Evolutionary conservation across 495 filamentous ascomycete species (phyloP), one percentile per base, ranked within the genome.

Genomic region (Penicillium malachiteum): DNA sequence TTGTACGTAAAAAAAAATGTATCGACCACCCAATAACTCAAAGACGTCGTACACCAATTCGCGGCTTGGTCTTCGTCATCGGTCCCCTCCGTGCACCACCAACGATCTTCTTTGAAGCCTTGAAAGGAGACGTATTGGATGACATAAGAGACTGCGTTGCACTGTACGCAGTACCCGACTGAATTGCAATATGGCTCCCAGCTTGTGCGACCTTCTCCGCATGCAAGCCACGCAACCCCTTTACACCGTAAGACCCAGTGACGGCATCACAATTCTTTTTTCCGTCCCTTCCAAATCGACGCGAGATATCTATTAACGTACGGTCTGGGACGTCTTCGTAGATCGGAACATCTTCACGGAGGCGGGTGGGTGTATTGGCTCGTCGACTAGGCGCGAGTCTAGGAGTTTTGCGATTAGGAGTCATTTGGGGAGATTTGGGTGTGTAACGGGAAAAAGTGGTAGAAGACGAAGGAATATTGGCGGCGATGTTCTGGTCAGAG

Each of bases 401-500:
- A 7, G 66, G 65, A 1, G 65, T 69, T 58, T 71, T 74, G 32
- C 66, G 57, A 31, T 61, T 52, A 3, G 63, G 64, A 7, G 62
- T 64, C 46, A 39, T 26, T 30, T 57, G 42, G 0, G 41, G 54
- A 7, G 42, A 30, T 10, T 46, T 31, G 9, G 39, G 39, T 0
- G 16, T n/a, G 14, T 14, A 16, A 0, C 32, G 50, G 13, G 50
- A 52, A 30, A 41, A 41, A 55, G 52, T 54, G 35, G 26, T n/a
- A 13, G 26, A 5, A 9, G 43, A 46, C 6, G 39, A 17, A 17
- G n/a, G n/a, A 41, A n/a, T n/a, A 11, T 41, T 78, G 11, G 73
- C 75, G 16, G 65, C 62, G 42, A 79, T 76, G 43, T 79, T 80
- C 54, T 69, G 59, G 35, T 77, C 74, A 0, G 77, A 77, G 7